Conservation (phyloP, 495 filamentous ascomycete genomes). For the Annulohypoxylon moriforme region DNA sequence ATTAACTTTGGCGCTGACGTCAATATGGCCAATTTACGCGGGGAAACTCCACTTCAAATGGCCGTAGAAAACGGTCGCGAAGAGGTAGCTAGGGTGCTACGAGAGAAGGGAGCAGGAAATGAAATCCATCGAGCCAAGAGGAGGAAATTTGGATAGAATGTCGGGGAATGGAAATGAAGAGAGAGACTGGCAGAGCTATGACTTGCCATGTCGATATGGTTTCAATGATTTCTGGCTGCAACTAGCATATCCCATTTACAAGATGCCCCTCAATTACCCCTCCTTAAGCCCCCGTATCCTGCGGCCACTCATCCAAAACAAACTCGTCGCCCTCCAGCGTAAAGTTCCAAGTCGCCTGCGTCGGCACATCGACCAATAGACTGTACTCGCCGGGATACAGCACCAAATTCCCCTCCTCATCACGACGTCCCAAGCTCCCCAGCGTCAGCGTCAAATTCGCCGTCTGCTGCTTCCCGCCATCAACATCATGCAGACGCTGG, state of each 20-base stretch:
- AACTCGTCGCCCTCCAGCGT: constrained; percentile 55
- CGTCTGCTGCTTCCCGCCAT: constrained; percentile 51
- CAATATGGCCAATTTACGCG: neutral
- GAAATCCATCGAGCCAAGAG: neutral
- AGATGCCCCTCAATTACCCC: no score
- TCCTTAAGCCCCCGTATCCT: constrained; percentile 38
- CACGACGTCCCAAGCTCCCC: constrained; percentile 65
- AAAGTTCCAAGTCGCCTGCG: constrained; percentile 50
- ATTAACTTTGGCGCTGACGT: neutral
- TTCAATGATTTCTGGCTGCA: no score
- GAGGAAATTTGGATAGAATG: neutral
- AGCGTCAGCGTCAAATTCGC: constrained; percentile 64
- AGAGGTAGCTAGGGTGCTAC: neutral
- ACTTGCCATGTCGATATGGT: no score
- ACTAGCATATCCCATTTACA: no score
- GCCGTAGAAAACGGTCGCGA: constrained; percentile 4
- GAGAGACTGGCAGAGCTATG: no score
- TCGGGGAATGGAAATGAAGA: no score
- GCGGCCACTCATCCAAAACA: constrained; percentile 60
- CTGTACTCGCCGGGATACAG: constrained; percentile 73
- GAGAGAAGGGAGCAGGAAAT: constrained; percentile 6
- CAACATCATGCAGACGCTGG: constrained; percentile 60
- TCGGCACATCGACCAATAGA: constrained; percentile 62
- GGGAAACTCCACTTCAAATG: constrained; percentile 38
- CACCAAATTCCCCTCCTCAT: constrained; percentile 66